phyloP scores from a whole-genome alignment of 164 flowering plant species.

The Vitis rupestris region DNA sequence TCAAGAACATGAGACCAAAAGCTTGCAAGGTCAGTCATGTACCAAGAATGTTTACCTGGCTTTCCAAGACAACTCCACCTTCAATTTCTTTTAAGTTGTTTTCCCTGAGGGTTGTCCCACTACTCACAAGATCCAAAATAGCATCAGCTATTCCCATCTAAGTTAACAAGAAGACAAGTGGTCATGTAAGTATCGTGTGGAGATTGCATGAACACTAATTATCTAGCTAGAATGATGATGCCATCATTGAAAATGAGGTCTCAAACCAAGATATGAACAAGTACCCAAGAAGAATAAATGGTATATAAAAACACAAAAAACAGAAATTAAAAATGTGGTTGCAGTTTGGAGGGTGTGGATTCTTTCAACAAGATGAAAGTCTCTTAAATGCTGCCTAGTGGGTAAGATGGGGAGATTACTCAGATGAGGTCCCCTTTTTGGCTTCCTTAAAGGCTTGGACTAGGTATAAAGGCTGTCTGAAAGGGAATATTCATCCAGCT shows the following conservation, averaged over 20 bases:
- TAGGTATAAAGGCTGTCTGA: too few relatives aligned
- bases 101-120: slow-evolving; percentile 89
- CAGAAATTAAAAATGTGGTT: too few relatives aligned
- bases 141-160: slow-evolving; percentile 99
- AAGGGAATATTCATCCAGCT: too few relatives aligned
- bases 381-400: too few relatives aligned
- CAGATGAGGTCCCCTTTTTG: too few relatives aligned
- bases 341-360: too few relatives aligned
- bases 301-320: too few relatives aligned
- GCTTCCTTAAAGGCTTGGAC: too few relatives aligned
- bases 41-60: slow-evolving; percentile 62
- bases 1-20: slow-evolving; percentile 1
- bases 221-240: not conserved
- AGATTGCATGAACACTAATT: not conserved
- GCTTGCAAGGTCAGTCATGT: not conserved
- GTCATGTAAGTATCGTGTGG: not conserved
- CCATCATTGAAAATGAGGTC: too few relatives aligned
- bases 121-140: slow-evolving; percentile 95
- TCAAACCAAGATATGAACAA: not conserved
- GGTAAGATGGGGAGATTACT: too few relatives aligned
- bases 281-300: too few relatives aligned
- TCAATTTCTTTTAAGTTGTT: slow-evolving; percentile 95
- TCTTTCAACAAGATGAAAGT: too few relatives aligned
- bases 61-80: slow-evolving; percentile 85
- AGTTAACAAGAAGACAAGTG: slow-evolving; percentile 11